Base-by-base conservation (phyloP, 208 protist species). In the Trypanosoma vivax region DNA sequence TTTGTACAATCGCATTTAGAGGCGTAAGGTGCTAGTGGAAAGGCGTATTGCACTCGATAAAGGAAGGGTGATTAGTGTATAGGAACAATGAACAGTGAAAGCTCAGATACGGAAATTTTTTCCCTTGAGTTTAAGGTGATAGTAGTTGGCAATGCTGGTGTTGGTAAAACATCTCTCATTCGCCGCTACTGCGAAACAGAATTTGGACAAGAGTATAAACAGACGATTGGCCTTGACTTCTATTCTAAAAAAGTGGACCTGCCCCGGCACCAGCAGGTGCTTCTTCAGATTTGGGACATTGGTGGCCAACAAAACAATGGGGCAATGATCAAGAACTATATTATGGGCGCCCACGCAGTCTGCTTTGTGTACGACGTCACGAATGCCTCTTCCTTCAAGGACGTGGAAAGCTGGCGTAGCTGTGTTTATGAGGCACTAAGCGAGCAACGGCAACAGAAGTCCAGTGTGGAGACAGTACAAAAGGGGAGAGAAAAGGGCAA, bases 161-260 rank as follows among this genome's bases (percentile, higher is more conserved):
- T 95, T 0, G 92, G 95, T 9, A 98, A 98, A 70, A 96, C 91
- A 7, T 96, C 91, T 1, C 73, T 97, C 13, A 91, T 93, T 33
- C 76, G 64, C 10, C 75, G 89, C 27, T 97, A 94, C 57, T 94
- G 82, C 38, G 53, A 92, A 10, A 84, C 85, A 30, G 62, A 73
- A 33, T 97, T 97, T 60, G 68, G 42, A 6, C 54, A 86, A 47
- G 53, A 28, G 33, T 98, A 98, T 83, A 96, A 96, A 71, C 94
- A 97, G 57, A 98, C 96, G 3, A 92, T 97, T 34, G 96, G 96
- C 4, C 45, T 97, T 2, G 95, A 98, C 61, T 98, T 97, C 65
- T 97, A 96, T 70, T 82, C 88, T 2, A 97, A 96, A 50, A 80
- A 75, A 42, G 47, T 98, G 10, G 45, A 73, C 29, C 56, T 98